Base-by-base conservation (phyloP, 805 yeast species). In the Candida maltosa region DNA sequence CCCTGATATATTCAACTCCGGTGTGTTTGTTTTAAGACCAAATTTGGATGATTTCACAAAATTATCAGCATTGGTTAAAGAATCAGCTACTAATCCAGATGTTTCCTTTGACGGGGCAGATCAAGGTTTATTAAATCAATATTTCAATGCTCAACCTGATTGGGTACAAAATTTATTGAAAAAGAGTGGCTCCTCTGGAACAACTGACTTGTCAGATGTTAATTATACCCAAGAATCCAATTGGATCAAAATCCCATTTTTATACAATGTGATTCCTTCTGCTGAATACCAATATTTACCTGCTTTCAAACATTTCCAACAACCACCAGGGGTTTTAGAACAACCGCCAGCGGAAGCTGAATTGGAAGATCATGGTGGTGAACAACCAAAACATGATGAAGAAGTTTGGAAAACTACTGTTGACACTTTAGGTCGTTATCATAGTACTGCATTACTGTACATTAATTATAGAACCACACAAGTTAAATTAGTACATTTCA, bases 1-100 rank as follows among this genome's bases (percentile, higher is more conserved):
- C 85, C 95, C 95, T 0, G 96, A 87, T 61, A 71, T 83, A 48
- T 87, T 87, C 65, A 87, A 87, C 57, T 76, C 88, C 21, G 95
- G 96, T 4, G 76, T 87, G 15, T 66, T 87, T 49, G 64, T 79
- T 3, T 53, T 79, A 18, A 65, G 68, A 23, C 95, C 95, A 3
- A 62, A 66, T 45, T 26, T 42, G 1, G 40, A 45, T 0, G 70
- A 67, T 15, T 80, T 64, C 45, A 41, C 54, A 3, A 59, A 62
- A 21, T 65, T 87, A 31, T 47, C 46, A 27, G 40, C 40, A 4
- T 45, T 62, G 29, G 56, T 52, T 9, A 40, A 41, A 17, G 44
- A 44, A 20, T 44, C 49, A 2, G 35, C 45, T 7, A 29, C 38
- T 12, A 28, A 44, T 22, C 41, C 37, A 19, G 46, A 48, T 22